Percentiles rank a stretch among this genome's conserved stretches.
Conservation (phyloP, 345 rosid genomes). For the Sonneratia caseolaris region DNA sequence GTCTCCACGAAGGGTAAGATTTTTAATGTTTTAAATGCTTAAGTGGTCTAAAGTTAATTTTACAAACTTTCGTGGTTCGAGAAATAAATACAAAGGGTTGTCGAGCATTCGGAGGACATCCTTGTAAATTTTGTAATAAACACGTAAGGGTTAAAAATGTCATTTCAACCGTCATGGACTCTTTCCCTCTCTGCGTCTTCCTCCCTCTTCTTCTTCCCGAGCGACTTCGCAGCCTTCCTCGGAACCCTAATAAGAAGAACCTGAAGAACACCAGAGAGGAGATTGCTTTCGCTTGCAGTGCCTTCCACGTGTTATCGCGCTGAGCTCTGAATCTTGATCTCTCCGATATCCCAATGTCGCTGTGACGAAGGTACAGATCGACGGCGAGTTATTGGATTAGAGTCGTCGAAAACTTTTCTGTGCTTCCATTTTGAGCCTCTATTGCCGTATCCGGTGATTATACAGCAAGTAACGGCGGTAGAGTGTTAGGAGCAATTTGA, state of each 20-base stretch:
- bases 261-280: not conserved
- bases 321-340: not conserved
- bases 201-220: not conserved
- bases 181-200: not conserved
- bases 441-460: not conserved
- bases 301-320: not conserved
- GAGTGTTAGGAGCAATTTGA: not conserved
- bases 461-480: not conserved
- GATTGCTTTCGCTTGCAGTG: not conserved
- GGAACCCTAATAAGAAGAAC: not conserved
- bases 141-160: not conserved
- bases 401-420: not conserved
- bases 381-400: not conserved
- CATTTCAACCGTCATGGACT: not conserved
- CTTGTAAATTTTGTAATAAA: not conserved
- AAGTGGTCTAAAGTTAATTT: too few species aligned
- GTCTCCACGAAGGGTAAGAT: too few species aligned
- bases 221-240: constrained; percentile 1
- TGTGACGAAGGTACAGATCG: not conserved
- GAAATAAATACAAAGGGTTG: not conserved
- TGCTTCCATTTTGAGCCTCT: not conserved
- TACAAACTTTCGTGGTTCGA: too few species aligned
- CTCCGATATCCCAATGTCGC: not conserved
- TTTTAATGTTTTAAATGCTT: too few species aligned
- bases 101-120: not conserved